Percentiles rank a stretch among this genome's conserved stretches.
These are phyloP conservation scores for Pseudozyma pruni DNA, from an alignment of 1,284 basidiomycete genomes.

Conservation along the genomic window DNA sequence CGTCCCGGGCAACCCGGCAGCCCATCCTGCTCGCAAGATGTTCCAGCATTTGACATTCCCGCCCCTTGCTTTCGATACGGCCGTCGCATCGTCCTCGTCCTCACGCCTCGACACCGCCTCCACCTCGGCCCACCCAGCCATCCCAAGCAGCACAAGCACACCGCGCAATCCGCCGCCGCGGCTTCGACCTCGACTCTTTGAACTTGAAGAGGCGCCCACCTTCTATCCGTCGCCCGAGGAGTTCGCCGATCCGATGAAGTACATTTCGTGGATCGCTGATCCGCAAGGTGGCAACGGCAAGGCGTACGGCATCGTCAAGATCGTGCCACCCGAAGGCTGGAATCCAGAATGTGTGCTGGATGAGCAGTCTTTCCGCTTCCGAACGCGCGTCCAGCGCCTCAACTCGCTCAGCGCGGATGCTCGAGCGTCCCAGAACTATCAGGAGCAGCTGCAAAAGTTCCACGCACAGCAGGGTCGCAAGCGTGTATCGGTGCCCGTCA, in stretches of 20 bases:
- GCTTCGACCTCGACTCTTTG: constrained; percentile 73
- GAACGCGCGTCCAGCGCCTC: constrained; percentile 90
- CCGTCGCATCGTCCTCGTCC: background rate
- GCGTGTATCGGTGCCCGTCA: constrained; percentile 86
- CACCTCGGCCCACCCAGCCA: constrained; percentile 23
- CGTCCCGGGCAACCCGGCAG: constrained; percentile 31
- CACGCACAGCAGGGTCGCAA: constrained; percentile 71
- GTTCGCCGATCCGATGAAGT: constrained; percentile 94
- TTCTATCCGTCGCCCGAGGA: constrained; percentile 89
- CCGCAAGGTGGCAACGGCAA: constrained; percentile 75
- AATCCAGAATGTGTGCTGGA: constrained; percentile 96
- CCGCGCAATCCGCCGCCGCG: constrained; percentile 55
- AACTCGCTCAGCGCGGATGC: constrained; percentile 98
- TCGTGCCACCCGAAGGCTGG: constrained; percentile 93
- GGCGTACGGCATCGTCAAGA: constrained; percentile 91
- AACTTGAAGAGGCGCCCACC: constrained; percentile 86
- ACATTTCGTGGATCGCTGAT: constrained; percentile 80
- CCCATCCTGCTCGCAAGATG: constrained; percentile 45
- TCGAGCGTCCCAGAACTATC: constrained; percentile 93
- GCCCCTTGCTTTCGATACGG: constrained; percentile 30
- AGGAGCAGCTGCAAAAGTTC: constrained; percentile 86
- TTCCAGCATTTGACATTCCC: constrained; percentile 37
- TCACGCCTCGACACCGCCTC: background rate
- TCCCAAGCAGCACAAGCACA: constrained; percentile 56
- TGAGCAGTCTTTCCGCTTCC: constrained; percentile 91